Conservation (phyloP, 2,329 filamentous ascomycete genomes). For the Elsinoe australis region DNA sequence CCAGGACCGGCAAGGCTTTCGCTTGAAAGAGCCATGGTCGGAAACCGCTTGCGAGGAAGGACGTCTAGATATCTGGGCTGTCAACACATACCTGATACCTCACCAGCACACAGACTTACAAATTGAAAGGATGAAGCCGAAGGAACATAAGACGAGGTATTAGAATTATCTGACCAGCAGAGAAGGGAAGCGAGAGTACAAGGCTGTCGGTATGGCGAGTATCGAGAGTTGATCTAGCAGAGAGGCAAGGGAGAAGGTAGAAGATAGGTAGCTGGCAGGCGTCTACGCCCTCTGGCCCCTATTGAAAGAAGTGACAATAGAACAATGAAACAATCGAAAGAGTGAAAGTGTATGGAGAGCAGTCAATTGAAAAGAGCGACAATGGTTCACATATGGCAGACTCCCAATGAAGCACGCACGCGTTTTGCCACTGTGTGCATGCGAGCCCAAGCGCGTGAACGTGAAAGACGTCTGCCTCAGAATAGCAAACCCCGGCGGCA, state of each 20-base stretch:
- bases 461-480: slow-evolving; percentile 6
- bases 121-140: slow-evolving; percentile 30
- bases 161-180: slow-evolving; percentile 15
- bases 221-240: slow-evolving; percentile 8
- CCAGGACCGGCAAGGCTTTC: slow-evolving; percentile 45
- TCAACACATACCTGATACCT: too few species aligned
- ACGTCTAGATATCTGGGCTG: slow-evolving; percentile 19
- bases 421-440: slow-evolving; percentile 14
- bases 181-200: background rate
- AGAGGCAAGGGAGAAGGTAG: too few species aligned
- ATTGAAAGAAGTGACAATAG: background rate
- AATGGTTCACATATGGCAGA: slow-evolving; percentile 12
- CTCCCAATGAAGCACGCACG: slow-evolving; percentile 1
- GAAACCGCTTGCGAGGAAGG: slow-evolving; percentile 18
- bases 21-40: slow-evolving; percentile 38
- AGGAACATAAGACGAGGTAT: slow-evolving; percentile 28
- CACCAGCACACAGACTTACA: too few species aligned
- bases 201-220: background rate
- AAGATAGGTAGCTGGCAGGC: slow-evolving; percentile 19
- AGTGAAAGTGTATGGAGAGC: slow-evolving; percentile 1
- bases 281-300: background rate
- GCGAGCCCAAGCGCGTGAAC: slow-evolving; percentile 13
- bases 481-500: background rate
- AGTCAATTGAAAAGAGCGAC: slow-evolving; percentile 12
- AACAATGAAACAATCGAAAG: slow-evolving; percentile 7